Evolutionary conservation across 352 stramenopile genomes (phyloP), one percentile per base, ranked within the genome.

Genomic region (Phytophthora quininea): DNA sequence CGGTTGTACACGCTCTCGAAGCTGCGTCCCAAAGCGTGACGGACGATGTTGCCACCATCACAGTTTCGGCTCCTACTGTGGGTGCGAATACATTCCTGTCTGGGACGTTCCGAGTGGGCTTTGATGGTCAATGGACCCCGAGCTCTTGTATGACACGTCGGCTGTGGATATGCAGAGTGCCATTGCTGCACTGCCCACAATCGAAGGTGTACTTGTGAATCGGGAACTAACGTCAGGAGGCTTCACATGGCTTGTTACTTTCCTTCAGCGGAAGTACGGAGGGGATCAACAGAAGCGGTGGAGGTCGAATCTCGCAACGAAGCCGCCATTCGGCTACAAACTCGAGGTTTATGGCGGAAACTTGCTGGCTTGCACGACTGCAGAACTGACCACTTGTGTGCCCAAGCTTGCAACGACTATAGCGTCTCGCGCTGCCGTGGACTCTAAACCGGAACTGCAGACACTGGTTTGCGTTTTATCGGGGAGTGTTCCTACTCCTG

Each of bases 41-140:
- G 1, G 55, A 76, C 2, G 88, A 96, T 37, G 73, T 94, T 15
- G 76, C 88, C 27, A 86, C 78, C 0, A 86, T 95, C 45, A 91
- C 80, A 4, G 67, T 96, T 1, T 93, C 86, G 1, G 82, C 85
- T 43, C 86, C 88, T 7, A 86, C 61, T 0, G 56, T 70, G 2
- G 83, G 84, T 4, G 15, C 72, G 1, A 74, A 82, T 29, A 80
- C 53, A 11, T 86, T 73, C 53, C 58, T 95, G 0, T 76, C 73
- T 1, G 88, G 88, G 3, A 92, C 90, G 24, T 99, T 99, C 76
- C 88, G 86, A 3, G 70, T 99, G 19, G 78, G 72, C 1, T 99
- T 97, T 69, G 88, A 92, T 54, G 87, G 84, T 9, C 82, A 96
- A 40, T 93, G 79, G 59, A 99, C 89, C 3, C 74, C 19, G 88